These are phyloP conservation scores for Blastobotrys robertii DNA, from an alignment of 805 yeast species.

Conservation along the genomic window DNA sequence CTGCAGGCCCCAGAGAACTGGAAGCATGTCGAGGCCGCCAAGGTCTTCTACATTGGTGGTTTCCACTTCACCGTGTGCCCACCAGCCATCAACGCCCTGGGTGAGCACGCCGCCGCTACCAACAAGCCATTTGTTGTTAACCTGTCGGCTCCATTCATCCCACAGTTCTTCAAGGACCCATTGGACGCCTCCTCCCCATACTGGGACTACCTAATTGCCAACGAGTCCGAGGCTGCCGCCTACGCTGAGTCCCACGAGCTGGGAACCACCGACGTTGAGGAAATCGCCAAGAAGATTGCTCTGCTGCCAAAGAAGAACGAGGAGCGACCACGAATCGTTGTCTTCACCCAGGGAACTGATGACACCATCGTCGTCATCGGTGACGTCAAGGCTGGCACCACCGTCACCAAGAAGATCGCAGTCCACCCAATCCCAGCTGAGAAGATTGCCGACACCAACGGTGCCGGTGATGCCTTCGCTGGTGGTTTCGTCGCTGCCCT, in stretches of 20 bases:
- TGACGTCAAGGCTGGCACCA: conserved; percentile 33
- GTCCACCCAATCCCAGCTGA: conserved; percentile 62
- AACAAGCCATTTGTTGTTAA: conserved; percentile 75
- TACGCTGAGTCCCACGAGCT: conserved; percentile 80
- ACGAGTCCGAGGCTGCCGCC: conserved; percentile 94
- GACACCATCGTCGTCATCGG: conserved; percentile 73
- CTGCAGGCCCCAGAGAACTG: conserved; percentile 85
- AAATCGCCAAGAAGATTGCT: conserved; percentile 77
- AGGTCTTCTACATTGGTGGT: conserved; percentile 92
- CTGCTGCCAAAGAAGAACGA: conserved; percentile 64
- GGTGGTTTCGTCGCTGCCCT: conserved; percentile 90
- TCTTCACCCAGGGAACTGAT: conserved; percentile 92
- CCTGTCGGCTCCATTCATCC: conserved; percentile 93
- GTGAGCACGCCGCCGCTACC: conserved; percentile 80
- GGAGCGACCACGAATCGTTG: conserved; percentile 67
- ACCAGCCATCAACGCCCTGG: conserved; percentile 81
- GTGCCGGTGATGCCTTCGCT: conserved; percentile 98
- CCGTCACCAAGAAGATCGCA: conserved; percentile 43
- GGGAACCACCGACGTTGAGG: conserved; percentile 49
- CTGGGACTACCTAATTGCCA: conserved; percentile 86
- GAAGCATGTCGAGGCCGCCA: conserved; percentile 71
- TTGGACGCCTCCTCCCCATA: conserved; percentile 72
- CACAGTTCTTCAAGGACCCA: conserved; percentile 90
- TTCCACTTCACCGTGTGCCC: conserved; percentile 98
- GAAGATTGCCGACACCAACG: conserved; percentile 85